Evolutionary conservation across 495 filamentous ascomycete species (phyloP), one percentile per base, ranked within the genome.

Genomic region (Penicillium manginii): DNA sequence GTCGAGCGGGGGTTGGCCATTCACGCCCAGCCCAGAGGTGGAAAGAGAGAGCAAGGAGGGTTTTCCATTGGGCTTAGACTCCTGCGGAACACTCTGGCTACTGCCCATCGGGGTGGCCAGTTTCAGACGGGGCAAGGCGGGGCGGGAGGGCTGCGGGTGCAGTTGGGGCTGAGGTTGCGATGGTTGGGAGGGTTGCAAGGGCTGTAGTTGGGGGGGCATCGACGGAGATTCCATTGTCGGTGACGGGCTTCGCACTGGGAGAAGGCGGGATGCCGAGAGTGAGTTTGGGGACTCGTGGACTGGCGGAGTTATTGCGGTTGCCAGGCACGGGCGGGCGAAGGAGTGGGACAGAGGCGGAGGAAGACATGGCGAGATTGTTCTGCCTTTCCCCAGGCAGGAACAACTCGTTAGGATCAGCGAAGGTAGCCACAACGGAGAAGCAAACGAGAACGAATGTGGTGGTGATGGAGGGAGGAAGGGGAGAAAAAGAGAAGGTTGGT

Each of bases 191-290:
- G 70, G 66, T 59, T 74, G 74, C n/a, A 67, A 65, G 15, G 46
- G 60, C 39, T 64, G 60, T 10, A 26, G 19, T 26, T 47, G 43
- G 14, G 43, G 43, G 43, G 18, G 18, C 43, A 43, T 57, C 50
- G 31, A 65, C 57, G 42, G 70, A 54, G 55, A 64, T 60, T 11
- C 67, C 68, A 59, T 73, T 78, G 52, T 70, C 70, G 60, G 74
- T 68, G 64, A 82, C 83, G 4, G 91, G 90, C 73, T 91, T 88
- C 54, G 78, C 85, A 75, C 83, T 92, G 46, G 91, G 88, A 22
- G 91, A 93, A 2, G 88, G 88, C 31, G 92, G 92, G 32, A 97
- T 97, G 19, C 91, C 89, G 49, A 97, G 82, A 31, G 91, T 92
- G 49, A 97, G 81, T 64, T 91, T 87, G 19, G 92, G 92, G 42